A percentile compares a stretch with the other conserved stretches of the same genome.
Conservation (phyloP, 768 basidiomycete genomes). For the Russula lepida region DNA sequence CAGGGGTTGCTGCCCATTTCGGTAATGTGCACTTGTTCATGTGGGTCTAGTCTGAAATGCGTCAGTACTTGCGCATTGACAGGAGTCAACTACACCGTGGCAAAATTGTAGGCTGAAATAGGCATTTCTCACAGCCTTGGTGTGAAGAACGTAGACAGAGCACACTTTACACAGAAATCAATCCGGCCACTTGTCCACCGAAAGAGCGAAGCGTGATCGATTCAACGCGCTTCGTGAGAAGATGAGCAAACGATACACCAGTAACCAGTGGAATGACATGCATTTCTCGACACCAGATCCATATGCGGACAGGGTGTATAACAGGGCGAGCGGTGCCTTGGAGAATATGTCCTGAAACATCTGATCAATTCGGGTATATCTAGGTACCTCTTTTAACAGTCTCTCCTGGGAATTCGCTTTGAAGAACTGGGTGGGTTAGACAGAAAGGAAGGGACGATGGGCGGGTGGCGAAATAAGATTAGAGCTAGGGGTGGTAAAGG, state of each 20-base stretch:
- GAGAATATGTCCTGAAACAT: background rate
- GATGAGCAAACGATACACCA: background rate
- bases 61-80: background rate
- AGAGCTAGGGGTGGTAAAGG: background rate
- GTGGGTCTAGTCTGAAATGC: background rate
- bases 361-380: background rate
- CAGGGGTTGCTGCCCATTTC: background rate
- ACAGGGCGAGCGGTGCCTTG: background rate
- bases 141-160: background rate
- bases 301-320: background rate
- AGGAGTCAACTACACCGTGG: constrained; percentile 2
- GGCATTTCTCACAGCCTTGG: background rate
- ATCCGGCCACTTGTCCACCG: background rate
- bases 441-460: background rate
- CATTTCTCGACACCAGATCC: background rate
- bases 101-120: background rate
- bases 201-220: background rate
- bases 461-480: background rate
- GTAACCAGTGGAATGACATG: background rate
- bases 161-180: background rate
- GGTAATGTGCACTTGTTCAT: background rate
- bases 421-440: background rate
- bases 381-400: background rate
- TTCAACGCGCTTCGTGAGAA: background rate
- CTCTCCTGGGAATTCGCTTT: background rate